A percentile compares a stretch with the other conserved stretches of the same genome.
Conservation (phyloP, 768 basidiomycete genomes). For the Mycena rebaudengoi region DNA sequence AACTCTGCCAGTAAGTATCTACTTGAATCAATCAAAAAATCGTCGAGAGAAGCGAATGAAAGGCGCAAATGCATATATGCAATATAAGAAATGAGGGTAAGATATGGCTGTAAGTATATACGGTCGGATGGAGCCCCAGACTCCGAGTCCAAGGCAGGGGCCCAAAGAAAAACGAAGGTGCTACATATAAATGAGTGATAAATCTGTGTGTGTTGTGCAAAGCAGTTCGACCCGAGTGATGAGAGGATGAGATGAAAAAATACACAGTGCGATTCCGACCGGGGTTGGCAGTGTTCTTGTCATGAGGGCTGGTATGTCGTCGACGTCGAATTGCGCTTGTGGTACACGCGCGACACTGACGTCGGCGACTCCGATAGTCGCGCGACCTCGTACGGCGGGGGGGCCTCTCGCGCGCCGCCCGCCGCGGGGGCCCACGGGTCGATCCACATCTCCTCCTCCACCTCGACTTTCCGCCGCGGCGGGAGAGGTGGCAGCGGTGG, state of each 20-base stretch:
- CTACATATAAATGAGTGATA: neutral
- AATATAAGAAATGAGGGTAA: no score
- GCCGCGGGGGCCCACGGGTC: conserved; percentile 16
- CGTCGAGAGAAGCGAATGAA: no score
- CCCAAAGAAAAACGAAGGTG: neutral
- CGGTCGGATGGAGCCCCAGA: no score
- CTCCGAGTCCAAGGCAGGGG: no score
- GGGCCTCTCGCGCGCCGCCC: conserved; percentile 17
- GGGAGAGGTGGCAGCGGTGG: conserved; percentile 14
- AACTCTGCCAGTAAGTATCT: no score
- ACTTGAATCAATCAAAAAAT: no score
- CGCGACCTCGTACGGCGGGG: conserved; percentile 20
- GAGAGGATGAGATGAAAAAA: no score
- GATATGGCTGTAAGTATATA: no score
- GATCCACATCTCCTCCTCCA: conserved; percentile 14
- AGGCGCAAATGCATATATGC: no score
- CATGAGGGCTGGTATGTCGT: conserved; percentile 1
- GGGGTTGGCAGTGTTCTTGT: neutral
- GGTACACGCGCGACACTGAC: neutral
- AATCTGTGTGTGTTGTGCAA: neutral
- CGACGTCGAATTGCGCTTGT: neutral
- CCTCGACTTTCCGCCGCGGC: conserved; percentile 14
- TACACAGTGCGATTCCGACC: neutral
- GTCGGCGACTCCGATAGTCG: conserved; percentile 4
- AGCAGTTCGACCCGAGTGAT: no score